Percentiles rank a stretch among this genome's conserved stretches.
These are phyloP conservation scores for Hymenoscyphus albidus DNA, from an alignment of 2,329 filamentous ascomycete genomes.

Conservation along the genomic window DNA sequence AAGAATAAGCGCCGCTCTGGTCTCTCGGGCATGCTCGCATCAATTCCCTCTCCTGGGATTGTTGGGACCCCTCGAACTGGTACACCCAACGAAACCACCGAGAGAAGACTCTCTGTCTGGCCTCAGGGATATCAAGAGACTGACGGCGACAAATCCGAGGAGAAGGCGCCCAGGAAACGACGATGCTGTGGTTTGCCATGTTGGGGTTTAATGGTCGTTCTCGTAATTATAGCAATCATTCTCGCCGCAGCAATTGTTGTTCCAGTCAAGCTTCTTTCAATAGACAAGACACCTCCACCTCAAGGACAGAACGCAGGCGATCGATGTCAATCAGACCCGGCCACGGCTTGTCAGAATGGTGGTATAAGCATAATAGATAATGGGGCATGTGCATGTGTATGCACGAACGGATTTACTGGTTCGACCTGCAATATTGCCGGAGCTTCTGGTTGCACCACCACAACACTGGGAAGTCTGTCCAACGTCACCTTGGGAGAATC, in stretches of 20 bases:
- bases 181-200: slow-evolving; percentile 80
- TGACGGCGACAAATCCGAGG: neutral
- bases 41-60: slow-evolving; percentile 56
- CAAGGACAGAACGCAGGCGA: slow-evolving; percentile 16
- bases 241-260: slow-evolving; percentile 79
- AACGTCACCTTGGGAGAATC: slow-evolving; percentile 80
- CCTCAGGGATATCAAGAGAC: slow-evolving; percentile 31
- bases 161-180: slow-evolving; percentile 28
- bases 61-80: slow-evolving; percentile 42
- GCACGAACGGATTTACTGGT: slow-evolving; percentile 80
- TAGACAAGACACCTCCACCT: slow-evolving; percentile 44
- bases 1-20: slow-evolving; percentile 28
- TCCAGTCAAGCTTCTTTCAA: slow-evolving; percentile 64
- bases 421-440: slow-evolving; percentile 51
- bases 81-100: slow-evolving; percentile 30
- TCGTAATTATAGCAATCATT: slow-evolving; percentile 65
- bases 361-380: slow-evolving; percentile 69
- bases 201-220: slow-evolving; percentile 68
- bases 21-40: slow-evolving; percentile 60
- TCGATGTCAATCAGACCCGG: slow-evolving; percentile 56
- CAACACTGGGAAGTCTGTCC: slow-evolving; percentile 40
- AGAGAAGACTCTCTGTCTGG: slow-evolving; percentile 32
- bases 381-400: slow-evolving; percentile 77
- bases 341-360: slow-evolving; percentile 66
- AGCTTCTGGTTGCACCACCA: slow-evolving; percentile 53